Conservation (phyloP, 441 rosid genomes). For the Viola pubescens region DNA sequence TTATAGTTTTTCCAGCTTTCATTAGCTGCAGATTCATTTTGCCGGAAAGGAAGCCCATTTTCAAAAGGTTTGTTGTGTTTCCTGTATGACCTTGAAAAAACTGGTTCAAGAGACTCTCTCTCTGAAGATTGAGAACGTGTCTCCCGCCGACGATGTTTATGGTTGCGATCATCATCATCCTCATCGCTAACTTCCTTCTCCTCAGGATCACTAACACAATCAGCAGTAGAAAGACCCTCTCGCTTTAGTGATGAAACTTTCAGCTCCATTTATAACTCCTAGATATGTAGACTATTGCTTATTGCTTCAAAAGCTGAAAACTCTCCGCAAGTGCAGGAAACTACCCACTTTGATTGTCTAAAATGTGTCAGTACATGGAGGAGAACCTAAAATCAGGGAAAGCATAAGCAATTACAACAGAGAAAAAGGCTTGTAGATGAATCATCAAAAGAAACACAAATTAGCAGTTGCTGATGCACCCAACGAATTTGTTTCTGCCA, state of each 20-base stretch:
- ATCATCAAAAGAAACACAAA: not conserved
- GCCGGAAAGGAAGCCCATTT: constrained; percentile 57
- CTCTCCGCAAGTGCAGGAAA: constrained; percentile 14
- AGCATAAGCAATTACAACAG: constrained; percentile 3
- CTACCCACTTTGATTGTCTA: constrained; percentile 12
- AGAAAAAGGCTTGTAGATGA: not conserved
- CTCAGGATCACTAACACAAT: constrained; percentile 68
- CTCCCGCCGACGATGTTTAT: constrained; percentile 88
- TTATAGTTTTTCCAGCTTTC: constrained; percentile 40
- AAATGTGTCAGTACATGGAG: constrained; percentile 9
- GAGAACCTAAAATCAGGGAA: constrained; percentile 17
- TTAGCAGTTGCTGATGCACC: not conserved
- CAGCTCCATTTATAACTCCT: constrained; percentile 52
- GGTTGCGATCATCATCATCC: constrained; percentile 98
- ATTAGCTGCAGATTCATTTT: constrained; percentile 48
- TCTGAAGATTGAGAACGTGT: constrained; percentile 64
- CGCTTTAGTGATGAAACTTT: constrained; percentile 63
- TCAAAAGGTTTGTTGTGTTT: constrained; percentile 56
- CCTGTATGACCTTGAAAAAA: constrained; percentile 51
- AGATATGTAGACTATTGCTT: constrained; percentile 12
- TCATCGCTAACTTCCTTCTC: constrained; percentile 96
- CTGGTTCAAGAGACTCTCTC: constrained; percentile 54
- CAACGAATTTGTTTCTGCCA: not conserved
- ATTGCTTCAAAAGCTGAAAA: constrained; percentile 31
- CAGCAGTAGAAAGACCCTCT: constrained; percentile 54